phyloP scores from a whole-genome alignment of 2,329 filamentous ascomycete genomes.

The Bertia moriformis region DNA sequence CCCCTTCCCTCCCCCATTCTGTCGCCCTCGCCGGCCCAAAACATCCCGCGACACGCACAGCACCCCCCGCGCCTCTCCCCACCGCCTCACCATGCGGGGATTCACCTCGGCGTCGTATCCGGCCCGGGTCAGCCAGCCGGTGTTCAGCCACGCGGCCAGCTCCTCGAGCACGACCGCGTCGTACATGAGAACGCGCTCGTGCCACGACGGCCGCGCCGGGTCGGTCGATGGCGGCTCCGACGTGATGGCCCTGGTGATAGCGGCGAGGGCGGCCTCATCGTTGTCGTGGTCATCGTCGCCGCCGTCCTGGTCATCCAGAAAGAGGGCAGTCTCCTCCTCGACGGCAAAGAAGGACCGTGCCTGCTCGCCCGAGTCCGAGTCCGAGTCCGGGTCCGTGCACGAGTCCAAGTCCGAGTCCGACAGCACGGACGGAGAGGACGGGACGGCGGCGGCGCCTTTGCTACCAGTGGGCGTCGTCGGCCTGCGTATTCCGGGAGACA shows the following conservation, averaged over 20 bases:
- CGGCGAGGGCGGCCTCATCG: conserved; percentile 22
- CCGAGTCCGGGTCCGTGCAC: conserved; percentile 13
- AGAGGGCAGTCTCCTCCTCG: conserved; percentile 27
- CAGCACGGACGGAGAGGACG: conserved; percentile 7
- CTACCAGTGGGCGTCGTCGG: no score
- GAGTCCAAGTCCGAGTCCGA: conserved; percentile 12
- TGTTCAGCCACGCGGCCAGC: conserved; percentile 69
- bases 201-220: conserved; percentile 50
- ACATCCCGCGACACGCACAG: conserved; percentile 64
- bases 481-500: no score
- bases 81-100: conserved; percentile 59
- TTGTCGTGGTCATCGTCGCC: conserved; percentile 24
- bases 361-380: conserved; percentile 28
- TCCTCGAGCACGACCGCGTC: conserved; percentile 84
- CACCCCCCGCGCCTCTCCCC: conserved; percentile 78
- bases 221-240: conserved; percentile 32
- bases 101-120: conserved; percentile 53
- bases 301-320: conserved; percentile 18
- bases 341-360: conserved; percentile 16
- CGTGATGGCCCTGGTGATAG: conserved; percentile 39
- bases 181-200: conserved; percentile 87
- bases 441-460: conserved; percentile 7
- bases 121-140: conserved; percentile 44
- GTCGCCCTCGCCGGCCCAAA: background rate
- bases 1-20: no score